These are phyloP conservation scores for Ophiostoma tasmaniense DNA, from an alignment of 2,329 filamentous ascomycete genomes.

Conservation along the genomic window DNA sequence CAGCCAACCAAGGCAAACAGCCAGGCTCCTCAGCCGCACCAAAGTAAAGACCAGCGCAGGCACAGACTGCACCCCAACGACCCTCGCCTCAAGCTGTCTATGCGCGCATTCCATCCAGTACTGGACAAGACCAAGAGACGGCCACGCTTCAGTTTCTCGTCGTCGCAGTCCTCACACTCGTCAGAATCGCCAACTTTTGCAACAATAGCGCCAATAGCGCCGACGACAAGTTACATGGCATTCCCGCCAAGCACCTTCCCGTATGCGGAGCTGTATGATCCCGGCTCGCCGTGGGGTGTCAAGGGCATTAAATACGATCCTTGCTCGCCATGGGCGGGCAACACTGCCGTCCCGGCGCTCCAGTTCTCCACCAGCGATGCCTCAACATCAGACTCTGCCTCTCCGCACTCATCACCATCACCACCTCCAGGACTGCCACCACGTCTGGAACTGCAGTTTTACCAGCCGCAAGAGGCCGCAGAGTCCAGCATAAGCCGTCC, in stretches of 20 bases:
- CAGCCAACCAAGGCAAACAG: background rate
- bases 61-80: background rate
- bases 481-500: background rate
- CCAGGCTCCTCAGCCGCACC: background rate
- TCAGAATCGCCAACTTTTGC: background rate
- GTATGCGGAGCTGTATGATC: slow-evolving; percentile 9
- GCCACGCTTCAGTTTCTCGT: background rate
- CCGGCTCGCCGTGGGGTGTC: slow-evolving; percentile 18
- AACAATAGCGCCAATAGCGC: background rate
- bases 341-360: background rate
- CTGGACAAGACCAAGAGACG: slow-evolving; percentile 8
- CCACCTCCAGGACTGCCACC: background rate
- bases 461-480: background rate
- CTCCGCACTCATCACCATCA: background rate
- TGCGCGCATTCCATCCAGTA: slow-evolving; percentile 12
- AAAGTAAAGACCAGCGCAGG: background rate
- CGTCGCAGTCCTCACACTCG: background rate
- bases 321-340: slow-evolving; percentile 11
- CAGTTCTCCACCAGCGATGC: background rate
- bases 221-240: background rate
- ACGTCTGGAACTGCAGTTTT: background rate
- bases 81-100: slow-evolving; percentile 9
- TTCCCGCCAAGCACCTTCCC: background rate
- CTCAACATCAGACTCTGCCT: background rate
- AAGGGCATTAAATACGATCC: slow-evolving; percentile 18